These are phyloP conservation scores for Trichomonascus vanleenenianus DNA, from an alignment of 805 yeast genomes.

Conservation along the genomic window DNA sequence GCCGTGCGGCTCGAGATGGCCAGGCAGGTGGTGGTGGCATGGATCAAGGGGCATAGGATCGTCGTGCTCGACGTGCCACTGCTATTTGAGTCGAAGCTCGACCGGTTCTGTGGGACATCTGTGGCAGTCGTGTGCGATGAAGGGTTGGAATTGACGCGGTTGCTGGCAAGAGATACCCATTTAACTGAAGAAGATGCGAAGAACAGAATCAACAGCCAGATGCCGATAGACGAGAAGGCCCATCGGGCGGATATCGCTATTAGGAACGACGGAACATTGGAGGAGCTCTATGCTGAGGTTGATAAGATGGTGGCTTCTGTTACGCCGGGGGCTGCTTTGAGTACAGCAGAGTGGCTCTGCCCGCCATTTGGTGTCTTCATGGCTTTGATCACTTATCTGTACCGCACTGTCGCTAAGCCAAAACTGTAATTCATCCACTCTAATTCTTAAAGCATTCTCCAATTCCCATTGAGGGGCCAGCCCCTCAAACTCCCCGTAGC, in stretches of 20 bases:
- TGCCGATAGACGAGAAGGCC: slow-evolving; percentile 53
- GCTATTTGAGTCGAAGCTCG: slow-evolving; percentile 71
- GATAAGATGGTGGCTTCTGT: slow-evolving; percentile 33
- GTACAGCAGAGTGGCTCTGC: slow-evolving; percentile 25
- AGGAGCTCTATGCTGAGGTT: slow-evolving; percentile 37
- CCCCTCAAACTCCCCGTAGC: too few species aligned
- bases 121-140: slow-evolving; percentile 59
- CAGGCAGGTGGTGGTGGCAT: slow-evolving; percentile 46
- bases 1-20: slow-evolving; percentile 67
- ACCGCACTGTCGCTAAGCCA: not conserved
- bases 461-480: too few species aligned
- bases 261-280: slow-evolving; percentile 47
- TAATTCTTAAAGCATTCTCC: too few species aligned
- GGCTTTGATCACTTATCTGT: slow-evolving; percentile 11
- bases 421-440: too few species aligned
- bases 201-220: slow-evolving; percentile 69
- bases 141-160: slow-evolving; percentile 53
- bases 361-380: slow-evolving; percentile 29
- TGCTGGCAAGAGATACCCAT: slow-evolving; percentile 59
- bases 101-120: slow-evolving; percentile 60
- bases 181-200: slow-evolving; percentile 57
- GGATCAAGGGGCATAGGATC: slow-evolving; percentile 47
- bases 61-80: slow-evolving; percentile 87
- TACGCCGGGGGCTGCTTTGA: slow-evolving; percentile 30
- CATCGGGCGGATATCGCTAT: slow-evolving; percentile 57